These are phyloP conservation scores for Corynespora cassiicola DNA, from an alignment of 2,329 filamentous ascomycete genomes.

Conservation along the genomic window DNA sequence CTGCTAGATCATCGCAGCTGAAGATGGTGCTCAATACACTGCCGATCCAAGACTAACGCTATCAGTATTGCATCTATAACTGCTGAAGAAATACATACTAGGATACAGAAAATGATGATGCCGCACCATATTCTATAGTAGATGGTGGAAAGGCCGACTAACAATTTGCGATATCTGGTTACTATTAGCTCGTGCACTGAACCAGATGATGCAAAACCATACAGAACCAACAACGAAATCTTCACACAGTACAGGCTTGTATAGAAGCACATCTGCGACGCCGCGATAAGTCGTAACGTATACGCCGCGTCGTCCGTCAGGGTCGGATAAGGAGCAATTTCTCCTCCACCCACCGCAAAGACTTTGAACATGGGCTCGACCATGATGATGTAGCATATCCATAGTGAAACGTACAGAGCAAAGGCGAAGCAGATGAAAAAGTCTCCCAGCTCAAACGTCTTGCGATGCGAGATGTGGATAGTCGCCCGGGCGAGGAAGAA, in stretches of 20 bases:
- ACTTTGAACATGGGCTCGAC: constrained; percentile 39
- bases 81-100: constrained; percentile 26
- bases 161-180: constrained; percentile 44
- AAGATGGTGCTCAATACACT: constrained; percentile 43
- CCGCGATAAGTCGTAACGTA: constrained; percentile 45
- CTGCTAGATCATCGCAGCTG: constrained; percentile 44
- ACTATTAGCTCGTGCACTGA: constrained; percentile 45
- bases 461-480: constrained; percentile 15
- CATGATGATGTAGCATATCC: constrained; percentile 40
- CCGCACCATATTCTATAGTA: constrained; percentile 46
- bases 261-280: constrained; percentile 45
- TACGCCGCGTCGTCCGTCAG: constrained; percentile 33
- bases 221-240: constrained; percentile 46
- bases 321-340: constrained; percentile 31
- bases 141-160: constrained; percentile 27
- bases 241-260: constrained; percentile 12
- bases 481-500: constrained; percentile 14
- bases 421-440: constrained; percentile 31
- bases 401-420: constrained; percentile 31
- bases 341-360: constrained; percentile 27
- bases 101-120: constrained; percentile 36
- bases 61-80: not conserved
- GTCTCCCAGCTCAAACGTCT: constrained; percentile 17
- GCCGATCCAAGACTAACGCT: constrained; percentile 39
- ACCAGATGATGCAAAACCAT: constrained; percentile 35